Base-by-base conservation (phyloP, 306 rosid genomes). In the Castanospermum australe region DNA sequence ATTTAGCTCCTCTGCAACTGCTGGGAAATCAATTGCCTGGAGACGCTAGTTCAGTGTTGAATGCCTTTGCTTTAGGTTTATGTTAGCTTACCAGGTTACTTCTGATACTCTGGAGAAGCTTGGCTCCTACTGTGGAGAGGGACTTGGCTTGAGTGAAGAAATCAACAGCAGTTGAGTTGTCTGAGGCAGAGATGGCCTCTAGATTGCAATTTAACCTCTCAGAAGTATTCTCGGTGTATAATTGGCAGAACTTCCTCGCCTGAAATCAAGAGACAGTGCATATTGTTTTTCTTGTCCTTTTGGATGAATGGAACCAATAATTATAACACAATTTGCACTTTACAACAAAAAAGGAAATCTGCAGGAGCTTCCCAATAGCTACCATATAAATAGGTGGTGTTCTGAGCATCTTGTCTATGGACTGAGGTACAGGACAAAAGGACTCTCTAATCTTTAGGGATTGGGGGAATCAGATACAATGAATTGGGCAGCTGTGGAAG, bases 61-160 rank as follows among this genome's bases (percentile, higher is more conserved):
- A 70, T 55, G 45, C n/a, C 59, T 67, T 30, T 67, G 50, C 38
- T 67, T 41, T 62, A 44, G 32, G 18, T 5, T 60, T 52, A 21
- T 4, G 30, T 50, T 73, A 50, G 51, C 82, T 81, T 85, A 94
- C 99, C 88, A 67, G 50, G 62, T 83, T 87, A 4, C 64, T 44
- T 68, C 21, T 62, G 38, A 89, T 81, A 47, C 72, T 65, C 6
- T 45, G 89, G 30, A 81, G 89, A 80, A 85, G 88, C 79, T 82
- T 86, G 48, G 81, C 85, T 82, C 88, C 96, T 65, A 66, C 65
- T 76, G 60, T 45, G 15, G 91, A 86, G 20, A 92, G 90, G 71
- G 76, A 79, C 69, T 82, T 90, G 6, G 89, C 88, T 80, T 77
- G 81, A 47, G 82, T 74, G 64, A 81, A 55, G 61, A 61, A 79